Percentiles rank a stretch among this genome's conserved stretches.
Evolutionary conservation across 768 basidiomycete genomes (phyloP).

Genomic region (Xanthoconium stramineum): DNA sequence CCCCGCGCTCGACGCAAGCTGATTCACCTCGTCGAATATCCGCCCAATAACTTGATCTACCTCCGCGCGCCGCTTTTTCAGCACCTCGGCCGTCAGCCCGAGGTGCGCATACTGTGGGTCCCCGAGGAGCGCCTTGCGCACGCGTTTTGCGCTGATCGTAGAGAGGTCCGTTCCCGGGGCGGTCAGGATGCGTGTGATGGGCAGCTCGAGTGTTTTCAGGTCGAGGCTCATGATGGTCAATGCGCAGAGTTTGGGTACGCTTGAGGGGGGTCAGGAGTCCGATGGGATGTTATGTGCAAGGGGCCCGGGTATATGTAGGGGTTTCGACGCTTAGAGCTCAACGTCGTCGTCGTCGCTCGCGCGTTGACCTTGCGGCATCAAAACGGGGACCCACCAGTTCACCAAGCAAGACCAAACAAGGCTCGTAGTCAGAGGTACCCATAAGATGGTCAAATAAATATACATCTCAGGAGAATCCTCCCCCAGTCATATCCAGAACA

Average conservation of each 20-base stretch:
- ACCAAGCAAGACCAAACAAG: constrained; percentile 29
- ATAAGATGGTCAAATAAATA: neutral
- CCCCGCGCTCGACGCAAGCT: constrained; percentile 22
- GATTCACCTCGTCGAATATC: constrained; percentile 62
- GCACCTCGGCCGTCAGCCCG: constrained; percentile 50
- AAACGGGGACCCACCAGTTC: constrained; percentile 1
- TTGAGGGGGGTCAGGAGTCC: neutral
- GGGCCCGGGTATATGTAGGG: no score
- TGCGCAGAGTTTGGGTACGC: neutral
- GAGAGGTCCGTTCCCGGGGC: constrained; percentile 74
- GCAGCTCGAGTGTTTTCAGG: constrained; percentile 52
- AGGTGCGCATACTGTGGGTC: constrained; percentile 33
- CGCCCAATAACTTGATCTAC: constrained; percentile 67
- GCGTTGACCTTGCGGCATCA: constrained; percentile 4
- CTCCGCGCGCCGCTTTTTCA: constrained; percentile 65
- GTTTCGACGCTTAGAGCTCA: no score
- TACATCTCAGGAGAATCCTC: neutral
- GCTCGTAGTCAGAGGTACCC: neutral
- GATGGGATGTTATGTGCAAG: neutral
- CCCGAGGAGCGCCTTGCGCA: constrained; percentile 70
- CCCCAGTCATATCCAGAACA: constrained; percentile 42
- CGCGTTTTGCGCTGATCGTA: constrained; percentile 85
- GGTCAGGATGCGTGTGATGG: constrained; percentile 66
- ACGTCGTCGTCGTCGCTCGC: constrained; percentile 11
- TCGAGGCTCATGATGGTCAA: constrained; percentile 46